Percentiles rank a stretch among this genome's conserved stretches.
phyloP scores from a whole-genome alignment of 1,139 yeast species.

The Protomyces macrosporus region DNA sequence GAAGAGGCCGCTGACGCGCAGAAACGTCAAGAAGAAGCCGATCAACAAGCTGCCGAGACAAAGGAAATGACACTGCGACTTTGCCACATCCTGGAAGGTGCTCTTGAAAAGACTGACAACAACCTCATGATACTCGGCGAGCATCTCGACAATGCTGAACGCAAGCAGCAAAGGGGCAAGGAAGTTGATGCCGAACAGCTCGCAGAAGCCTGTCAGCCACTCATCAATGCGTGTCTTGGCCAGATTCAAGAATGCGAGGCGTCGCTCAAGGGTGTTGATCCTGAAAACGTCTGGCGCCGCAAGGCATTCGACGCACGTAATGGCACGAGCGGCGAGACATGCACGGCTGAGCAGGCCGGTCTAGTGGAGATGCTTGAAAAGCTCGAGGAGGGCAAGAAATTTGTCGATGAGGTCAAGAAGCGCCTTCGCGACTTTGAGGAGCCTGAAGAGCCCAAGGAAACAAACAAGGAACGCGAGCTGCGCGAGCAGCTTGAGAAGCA shows the following conservation, averaged over 20 bases:
- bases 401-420: background rate
- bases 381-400: background rate
- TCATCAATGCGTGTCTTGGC: background rate
- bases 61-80: background rate
- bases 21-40: background rate
- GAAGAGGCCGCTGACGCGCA: background rate
- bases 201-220: background rate
- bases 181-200: background rate
- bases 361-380: background rate
- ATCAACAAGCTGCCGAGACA: background rate
- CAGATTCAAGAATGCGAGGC: background rate
- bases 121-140: background rate
- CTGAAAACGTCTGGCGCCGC: background rate
- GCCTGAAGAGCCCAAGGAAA: background rate
- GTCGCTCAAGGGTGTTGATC: background rate
- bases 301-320: background rate
- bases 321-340: background rate
- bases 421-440: background rate
- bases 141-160: background rate
- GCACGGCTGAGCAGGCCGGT: background rate
- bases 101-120: background rate
- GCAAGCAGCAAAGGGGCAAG: background rate
- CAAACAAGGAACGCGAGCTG: background rate
- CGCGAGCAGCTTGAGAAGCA: background rate
- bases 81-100: background rate